Evolutionary conservation across 805 yeast genomes (phyloP).

Genomic region (Candida xiaguanensis): DNA sequence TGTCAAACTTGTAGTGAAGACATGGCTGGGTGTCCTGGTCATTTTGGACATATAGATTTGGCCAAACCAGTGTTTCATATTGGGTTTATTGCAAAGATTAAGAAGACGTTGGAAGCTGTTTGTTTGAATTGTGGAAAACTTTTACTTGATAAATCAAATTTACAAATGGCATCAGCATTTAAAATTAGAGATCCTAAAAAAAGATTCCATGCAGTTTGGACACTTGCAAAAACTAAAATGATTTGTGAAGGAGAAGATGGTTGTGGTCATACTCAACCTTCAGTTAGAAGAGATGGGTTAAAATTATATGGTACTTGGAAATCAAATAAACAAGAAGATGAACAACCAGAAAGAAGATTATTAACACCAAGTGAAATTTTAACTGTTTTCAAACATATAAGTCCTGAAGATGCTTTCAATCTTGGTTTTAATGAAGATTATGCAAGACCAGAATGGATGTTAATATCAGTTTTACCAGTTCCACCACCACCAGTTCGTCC

Average conservation of each 20-base stretch:
- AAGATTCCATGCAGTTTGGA: slow-evolving; percentile 96
- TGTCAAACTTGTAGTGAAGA: slow-evolving; percentile 99
- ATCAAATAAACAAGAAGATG: slow-evolving; percentile 81
- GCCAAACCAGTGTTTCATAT: slow-evolving; percentile 99
- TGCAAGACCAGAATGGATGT: slow-evolving; percentile 98
- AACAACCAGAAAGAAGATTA: slow-evolving; percentile 88
- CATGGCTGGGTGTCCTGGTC: slow-evolving; percentile 99
- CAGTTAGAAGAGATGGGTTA: slow-evolving; percentile 92
- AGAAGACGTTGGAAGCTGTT: slow-evolving; percentile 92
- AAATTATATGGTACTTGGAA: slow-evolving; percentile 99
- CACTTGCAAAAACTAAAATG: slow-evolving; percentile 85
- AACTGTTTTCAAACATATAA: slow-evolving; percentile 88
- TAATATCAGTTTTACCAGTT: slow-evolving; percentile 95
- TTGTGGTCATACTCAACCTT: slow-evolving; percentile 96
- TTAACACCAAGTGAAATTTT: slow-evolving; percentile 85
- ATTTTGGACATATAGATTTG: slow-evolving; percentile 96
- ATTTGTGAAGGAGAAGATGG: slow-evolving; percentile 87
- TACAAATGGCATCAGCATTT: slow-evolving; percentile 81
- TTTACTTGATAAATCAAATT: slow-evolving; percentile 77
- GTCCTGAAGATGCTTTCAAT: slow-evolving; percentile 73
- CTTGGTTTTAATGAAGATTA: slow-evolving; percentile 93
- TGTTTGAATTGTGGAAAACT: slow-evolving; percentile 99
- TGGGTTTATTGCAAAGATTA: slow-evolving; percentile 92
- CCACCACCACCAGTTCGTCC: slow-evolving; percentile 99
- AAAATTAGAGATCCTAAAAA: slow-evolving; percentile 91